Percentiles rank a stretch among this genome's conserved stretches.
These are phyloP conservation scores for Aspergillus thermomutatus DNA, from an alignment of 2,329 filamentous ascomycete species.

Conservation along the genomic window DNA sequence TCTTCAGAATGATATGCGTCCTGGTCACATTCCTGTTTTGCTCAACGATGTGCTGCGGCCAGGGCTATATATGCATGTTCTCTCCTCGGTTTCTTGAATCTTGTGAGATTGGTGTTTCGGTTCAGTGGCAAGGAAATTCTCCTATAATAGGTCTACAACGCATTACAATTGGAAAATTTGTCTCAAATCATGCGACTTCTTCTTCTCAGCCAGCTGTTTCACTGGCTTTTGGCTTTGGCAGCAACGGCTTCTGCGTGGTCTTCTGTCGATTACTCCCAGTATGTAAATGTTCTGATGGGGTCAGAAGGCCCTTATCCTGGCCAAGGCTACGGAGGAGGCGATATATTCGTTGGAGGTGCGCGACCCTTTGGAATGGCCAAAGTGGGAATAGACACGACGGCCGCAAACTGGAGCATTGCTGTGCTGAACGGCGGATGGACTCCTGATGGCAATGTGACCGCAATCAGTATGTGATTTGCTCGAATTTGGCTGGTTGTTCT, in stretches of 20 bases:
- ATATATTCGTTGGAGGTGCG: conserved; percentile 45
- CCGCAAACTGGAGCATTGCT: conserved; percentile 34
- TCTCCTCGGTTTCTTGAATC: too few species aligned
- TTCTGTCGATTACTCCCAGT: conserved; percentile 28
- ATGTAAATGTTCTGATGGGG: conserved; percentile 48
- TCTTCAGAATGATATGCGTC: too few species aligned
- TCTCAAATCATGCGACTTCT: conserved; percentile 1
- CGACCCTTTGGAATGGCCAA: conserved; percentile 45
- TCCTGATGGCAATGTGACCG: conserved; percentile 50
- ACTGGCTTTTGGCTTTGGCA: conserved; percentile 1
- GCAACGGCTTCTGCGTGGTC: neutral
- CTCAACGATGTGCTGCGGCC: neutral
- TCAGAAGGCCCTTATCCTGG: conserved; percentile 45
- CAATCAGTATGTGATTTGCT: conserved; percentile 35
- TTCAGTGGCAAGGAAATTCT: too few species aligned
- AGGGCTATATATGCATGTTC: neutral
- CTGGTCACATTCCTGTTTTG: neutral
- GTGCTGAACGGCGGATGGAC: conserved; percentile 43
- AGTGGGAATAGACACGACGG: conserved; percentile 39
- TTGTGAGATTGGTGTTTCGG: too few species aligned
- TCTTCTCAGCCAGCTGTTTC: neutral
- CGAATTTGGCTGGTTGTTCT: neutral
- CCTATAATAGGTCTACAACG: too few species aligned
- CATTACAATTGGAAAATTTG: too few species aligned
- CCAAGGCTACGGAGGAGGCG: conserved; percentile 37